Percentiles rank a stretch among this genome's conserved stretches.
phyloP scores from a whole-genome alignment of 2,329 filamentous ascomycete species.

The Aspergillus spinulosporus region DNA sequence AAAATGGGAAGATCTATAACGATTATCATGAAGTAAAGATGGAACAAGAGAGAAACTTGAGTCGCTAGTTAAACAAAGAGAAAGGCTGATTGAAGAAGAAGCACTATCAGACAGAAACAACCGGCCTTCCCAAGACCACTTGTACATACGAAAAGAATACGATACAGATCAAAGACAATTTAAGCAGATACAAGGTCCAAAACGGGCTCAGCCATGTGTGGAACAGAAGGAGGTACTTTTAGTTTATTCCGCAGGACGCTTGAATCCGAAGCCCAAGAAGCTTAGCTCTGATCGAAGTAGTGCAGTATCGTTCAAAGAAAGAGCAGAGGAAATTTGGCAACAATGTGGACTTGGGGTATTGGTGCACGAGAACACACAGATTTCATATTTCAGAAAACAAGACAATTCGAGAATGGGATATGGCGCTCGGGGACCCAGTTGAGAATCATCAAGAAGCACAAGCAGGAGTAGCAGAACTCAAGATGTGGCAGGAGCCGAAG shows the following conservation, averaged over 20 bases:
- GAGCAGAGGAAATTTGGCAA: constrained; percentile 35
- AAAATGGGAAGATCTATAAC: constrained; percentile 1
- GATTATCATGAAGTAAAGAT: not conserved
- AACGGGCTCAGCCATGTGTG: constrained; percentile 24
- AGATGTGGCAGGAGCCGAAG: constrained; percentile 23
- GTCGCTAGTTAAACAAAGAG: constrained; percentile 3
- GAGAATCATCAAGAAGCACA: constrained; percentile 30
- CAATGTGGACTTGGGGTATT: constrained; percentile 46
- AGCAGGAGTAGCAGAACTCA: constrained; percentile 20
- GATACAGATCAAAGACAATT: constrained; percentile 26
- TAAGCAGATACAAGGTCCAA: constrained; percentile 24
- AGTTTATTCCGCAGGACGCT: constrained; percentile 36
- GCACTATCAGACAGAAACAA: constrained; percentile 25
- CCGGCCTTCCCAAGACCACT: constrained; percentile 17
- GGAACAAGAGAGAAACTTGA: constrained; percentile 4
- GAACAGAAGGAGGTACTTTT: constrained; percentile 35
- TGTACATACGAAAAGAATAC: constrained; percentile 27
- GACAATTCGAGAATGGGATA: constrained; percentile 34
- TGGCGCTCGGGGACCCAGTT: constrained; percentile 43
- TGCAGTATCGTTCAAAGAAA: constrained; percentile 34
- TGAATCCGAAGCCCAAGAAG: constrained; percentile 35
- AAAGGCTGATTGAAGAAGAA: constrained; percentile 7
- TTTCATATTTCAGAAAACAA: constrained; percentile 44
- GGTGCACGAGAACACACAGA: constrained; percentile 44
- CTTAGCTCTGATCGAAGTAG: constrained; percentile 32